A percentile compares a stretch with the other conserved stretches of the same genome.
Evolutionary conservation across 23 red algal species (phyloP).

Genomic region (Rhodosorus marinus): DNA sequence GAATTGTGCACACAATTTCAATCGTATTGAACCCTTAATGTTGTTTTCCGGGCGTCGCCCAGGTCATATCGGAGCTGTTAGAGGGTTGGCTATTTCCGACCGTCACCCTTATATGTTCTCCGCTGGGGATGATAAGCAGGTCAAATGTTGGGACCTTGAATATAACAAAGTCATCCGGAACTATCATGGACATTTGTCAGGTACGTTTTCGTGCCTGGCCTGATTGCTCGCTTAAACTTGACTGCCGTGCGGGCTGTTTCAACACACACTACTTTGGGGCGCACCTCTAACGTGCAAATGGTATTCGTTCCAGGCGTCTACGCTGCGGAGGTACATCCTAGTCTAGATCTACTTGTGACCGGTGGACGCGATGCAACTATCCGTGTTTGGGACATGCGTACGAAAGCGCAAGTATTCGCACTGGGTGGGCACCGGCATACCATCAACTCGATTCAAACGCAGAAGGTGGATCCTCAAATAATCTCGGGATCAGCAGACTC

Average conservation of each 20-base stretch:
- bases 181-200: conserved; percentile 82
- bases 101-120: conserved; percentile 81
- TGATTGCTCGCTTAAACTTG: too few relatives aligned
- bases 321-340: conserved; percentile 48
- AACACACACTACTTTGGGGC: background rate
- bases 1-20: too few relatives aligned
- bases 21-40: too few relatives aligned
- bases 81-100: conserved; percentile 38
- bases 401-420: conserved; percentile 41
- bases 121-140: conserved; percentile 73
- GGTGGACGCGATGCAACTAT: conserved; percentile 59
- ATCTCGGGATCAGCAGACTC: conserved; percentile 53
- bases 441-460: conserved; percentile 34
- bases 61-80: conserved; percentile 72
- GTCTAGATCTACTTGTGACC: conserved; percentile 58
- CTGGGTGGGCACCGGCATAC: conserved; percentile 43
- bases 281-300: background rate
- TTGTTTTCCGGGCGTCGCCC: too few relatives aligned
- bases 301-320: too few relatives aligned
- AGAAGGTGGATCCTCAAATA: conserved; percentile 49
- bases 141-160: conserved; percentile 93
- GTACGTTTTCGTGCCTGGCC: too few relatives aligned
- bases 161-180: conserved; percentile 77
- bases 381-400: conserved; percentile 81
- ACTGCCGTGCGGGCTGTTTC: too few relatives aligned